Evolutionary conservation across 2,329 filamentous ascomycete genomes (phyloP).

Genomic region (Ophiosphaerella herpotricha): DNA sequence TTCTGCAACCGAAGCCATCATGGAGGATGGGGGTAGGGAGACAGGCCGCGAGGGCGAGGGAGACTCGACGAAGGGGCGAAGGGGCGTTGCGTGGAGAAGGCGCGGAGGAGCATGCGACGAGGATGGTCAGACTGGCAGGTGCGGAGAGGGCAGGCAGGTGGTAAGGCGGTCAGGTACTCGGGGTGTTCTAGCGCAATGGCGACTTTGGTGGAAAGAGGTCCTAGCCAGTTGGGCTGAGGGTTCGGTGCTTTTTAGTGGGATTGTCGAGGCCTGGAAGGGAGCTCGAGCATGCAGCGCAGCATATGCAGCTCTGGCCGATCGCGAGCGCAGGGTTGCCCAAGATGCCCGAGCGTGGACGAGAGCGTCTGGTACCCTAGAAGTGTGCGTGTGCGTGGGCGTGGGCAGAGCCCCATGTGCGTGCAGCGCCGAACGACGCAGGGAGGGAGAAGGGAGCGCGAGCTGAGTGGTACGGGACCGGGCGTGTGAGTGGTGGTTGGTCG

Average conservation of each 20-base stretch:
- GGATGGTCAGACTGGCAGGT: conserved; percentile 10
- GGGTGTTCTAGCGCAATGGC: conserved; percentile 18
- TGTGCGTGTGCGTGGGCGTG: neutral
- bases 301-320: conserved; percentile 5
- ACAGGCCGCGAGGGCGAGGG: conserved; percentile 3
- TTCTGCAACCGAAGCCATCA: conserved; percentile 53
- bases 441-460: neutral
- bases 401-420: neutral
- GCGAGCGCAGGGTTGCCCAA: neutral
- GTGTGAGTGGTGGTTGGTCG: too few relatives aligned
- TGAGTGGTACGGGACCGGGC: neutral
- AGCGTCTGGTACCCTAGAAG: neutral
- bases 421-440: neutral
- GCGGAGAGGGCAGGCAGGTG: conserved; percentile 8
- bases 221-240: conserved; percentile 11
- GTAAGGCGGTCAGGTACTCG: neutral
- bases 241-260: conserved; percentile 12
- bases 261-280: conserved; percentile 19
- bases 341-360: conserved; percentile 1
- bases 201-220: conserved; percentile 5
- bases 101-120: conserved; percentile 19
- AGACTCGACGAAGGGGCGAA: conserved; percentile 8
- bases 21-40: conserved; percentile 6
- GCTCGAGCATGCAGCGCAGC: conserved; percentile 4
- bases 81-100: neutral